Evolutionary conservation across 2,329 filamentous ascomycete species (phyloP).

Genomic region (Didymella arachidicola): DNA sequence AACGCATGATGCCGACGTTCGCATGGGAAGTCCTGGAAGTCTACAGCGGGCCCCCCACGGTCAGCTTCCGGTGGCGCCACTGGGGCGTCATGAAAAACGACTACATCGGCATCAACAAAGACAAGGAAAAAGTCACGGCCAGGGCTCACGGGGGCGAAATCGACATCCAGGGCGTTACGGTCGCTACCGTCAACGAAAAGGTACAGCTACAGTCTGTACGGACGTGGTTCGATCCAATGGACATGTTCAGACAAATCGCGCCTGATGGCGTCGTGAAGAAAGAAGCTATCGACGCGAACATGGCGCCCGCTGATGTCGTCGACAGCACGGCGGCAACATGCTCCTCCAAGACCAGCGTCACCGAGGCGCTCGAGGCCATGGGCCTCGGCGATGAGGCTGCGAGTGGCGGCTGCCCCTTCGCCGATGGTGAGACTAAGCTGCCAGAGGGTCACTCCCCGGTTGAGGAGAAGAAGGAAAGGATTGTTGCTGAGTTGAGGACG

Average conservation of each 20-base stretch:
- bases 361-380: constrained; percentile 16
- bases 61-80: constrained; percentile 71
- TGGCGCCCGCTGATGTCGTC: constrained; percentile 40
- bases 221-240: constrained; percentile 71
- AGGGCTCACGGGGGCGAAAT: constrained; percentile 68
- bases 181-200: constrained; percentile 68
- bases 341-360: constrained; percentile 16
- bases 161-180: constrained; percentile 69
- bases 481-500: constrained; percentile 11
- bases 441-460: constrained; percentile 13
- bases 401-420: constrained; percentile 20
- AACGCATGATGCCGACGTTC: constrained; percentile 76
- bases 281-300: constrained; percentile 49
- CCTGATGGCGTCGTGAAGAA: constrained; percentile 59
- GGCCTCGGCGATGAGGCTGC: constrained; percentile 5
- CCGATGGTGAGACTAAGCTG: constrained; percentile 2
- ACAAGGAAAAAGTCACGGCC: constrained; percentile 68
- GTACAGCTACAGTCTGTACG: constrained; percentile 66
- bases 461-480: constrained; percentile 13
- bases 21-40: constrained; percentile 76
- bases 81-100: constrained; percentile 73
- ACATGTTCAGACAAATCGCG: constrained; percentile 72
- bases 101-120: constrained; percentile 69
- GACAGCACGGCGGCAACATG: constrained; percentile 27
- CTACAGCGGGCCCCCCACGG: constrained; percentile 69